Base-by-base conservation (phyloP, 2,329 filamentous ascomycete species). In the Orbilia brochopaga region DNA sequence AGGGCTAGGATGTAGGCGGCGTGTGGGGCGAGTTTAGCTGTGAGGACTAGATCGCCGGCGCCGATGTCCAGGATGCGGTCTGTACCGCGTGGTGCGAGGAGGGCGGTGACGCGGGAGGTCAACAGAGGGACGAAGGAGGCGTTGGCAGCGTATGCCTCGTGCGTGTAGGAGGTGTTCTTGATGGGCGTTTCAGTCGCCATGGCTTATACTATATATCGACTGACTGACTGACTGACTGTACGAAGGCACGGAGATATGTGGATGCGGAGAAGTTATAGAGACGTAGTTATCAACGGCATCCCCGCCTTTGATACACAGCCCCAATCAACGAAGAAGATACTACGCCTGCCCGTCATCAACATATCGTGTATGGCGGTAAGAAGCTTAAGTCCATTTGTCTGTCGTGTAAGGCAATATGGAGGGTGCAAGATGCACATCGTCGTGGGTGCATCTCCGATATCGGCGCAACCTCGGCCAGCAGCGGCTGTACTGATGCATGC, bases 91-190 rank as follows among this genome's bases (percentile, higher is more conserved):
- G 78, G 75, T 67, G 76, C 73, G 53, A 82, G 79, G 74, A 80
- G 78, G 42, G 77, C 73, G 53, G 80, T 53, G 13, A 82, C 76
- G 53, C 75, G 79, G 1, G 77, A 75, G 11, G 81, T 81, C 50
- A 82, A 79, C 55, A 78, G 74, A 21, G 80, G 79, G 23, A 81
- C 80, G 75, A 82, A 82, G 70, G 76, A 63, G 19, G 80, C 80
- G 50, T 77, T 75, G n/a, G 72, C 72, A 75, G 80, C 80, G 74
- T 77, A 77, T 46, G 53, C 51, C n/a, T 61, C 30, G 30, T 57
- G 52, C 37, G 65, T 52, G 65, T 62, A 61, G 51, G 58, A 57
- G 24, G 65, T 61, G 51, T 56, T 55, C 55, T 59, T 58, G 32
- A 46, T 35, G 44, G 6, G 19, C 53, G 55, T 32, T 50, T 53